A percentile compares a stretch with the other conserved stretches of the same genome.
These are phyloP conservation scores for Saccharum spontaneum DNA, from an alignment of 176 grass and related monocot genomes.

Conservation along the genomic window DNA sequence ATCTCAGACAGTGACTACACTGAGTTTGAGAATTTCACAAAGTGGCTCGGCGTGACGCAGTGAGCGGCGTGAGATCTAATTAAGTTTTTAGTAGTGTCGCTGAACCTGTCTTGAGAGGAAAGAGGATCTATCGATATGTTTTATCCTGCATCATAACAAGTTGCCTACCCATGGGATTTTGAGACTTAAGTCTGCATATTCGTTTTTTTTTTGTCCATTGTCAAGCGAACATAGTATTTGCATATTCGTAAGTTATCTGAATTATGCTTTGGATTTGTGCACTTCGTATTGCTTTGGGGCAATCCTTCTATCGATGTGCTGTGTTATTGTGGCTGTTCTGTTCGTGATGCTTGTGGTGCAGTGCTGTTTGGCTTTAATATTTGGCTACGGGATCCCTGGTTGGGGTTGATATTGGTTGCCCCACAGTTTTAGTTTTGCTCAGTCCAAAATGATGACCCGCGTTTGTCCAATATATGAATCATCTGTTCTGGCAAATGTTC, in stretches of 20 bases:
- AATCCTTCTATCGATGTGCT: neutral
- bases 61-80: slow-evolving; percentile 25
- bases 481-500: too few species aligned
- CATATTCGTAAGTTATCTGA: slow-evolving; percentile 3
- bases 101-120: slow-evolving; percentile 6
- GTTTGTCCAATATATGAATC: too few species aligned
- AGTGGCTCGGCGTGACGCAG: slow-evolving; percentile 82
- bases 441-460: too few species aligned
- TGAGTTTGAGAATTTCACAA: slow-evolving; percentile 75
- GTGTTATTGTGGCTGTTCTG: neutral
- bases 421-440: too few species aligned
- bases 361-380: too few species aligned
- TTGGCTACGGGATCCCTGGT: too few species aligned
- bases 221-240: slow-evolving; percentile 32
- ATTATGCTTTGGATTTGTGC: neutral
- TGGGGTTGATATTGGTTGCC: too few species aligned
- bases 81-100: slow-evolving; percentile 41
- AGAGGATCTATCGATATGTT: slow-evolving; percentile 18
- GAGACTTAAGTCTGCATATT: neutral
- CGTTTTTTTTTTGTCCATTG: slow-evolving; percentile 17
- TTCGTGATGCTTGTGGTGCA: neutral
- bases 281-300: neutral
- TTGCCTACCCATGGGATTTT: slow-evolving; percentile 11
- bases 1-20: slow-evolving; percentile 80
- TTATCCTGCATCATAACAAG: slow-evolving; percentile 24